Percentiles rank a stretch among this genome's conserved stretches.
Evolutionary conservation across 1,284 basidiomycete species (phyloP).

Genomic region (Papiliotrema laurentii): DNA sequence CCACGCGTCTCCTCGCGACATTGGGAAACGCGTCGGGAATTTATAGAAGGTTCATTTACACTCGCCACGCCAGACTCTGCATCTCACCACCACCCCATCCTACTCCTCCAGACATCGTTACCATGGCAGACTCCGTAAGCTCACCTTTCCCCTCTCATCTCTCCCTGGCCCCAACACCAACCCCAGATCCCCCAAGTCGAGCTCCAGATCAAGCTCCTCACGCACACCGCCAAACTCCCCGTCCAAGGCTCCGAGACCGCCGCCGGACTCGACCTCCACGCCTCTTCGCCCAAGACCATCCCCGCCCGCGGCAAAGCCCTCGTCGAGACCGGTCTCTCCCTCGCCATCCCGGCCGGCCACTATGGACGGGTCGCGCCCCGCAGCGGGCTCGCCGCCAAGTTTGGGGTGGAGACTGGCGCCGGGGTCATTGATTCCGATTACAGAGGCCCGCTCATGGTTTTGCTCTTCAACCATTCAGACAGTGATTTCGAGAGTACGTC

Average conservation of each 20-base stretch:
- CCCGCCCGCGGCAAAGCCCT: constrained; percentile 84
- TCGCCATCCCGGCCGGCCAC: constrained; percentile 86
- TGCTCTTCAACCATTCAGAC: constrained; percentile 89
- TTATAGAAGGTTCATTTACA: neutral
- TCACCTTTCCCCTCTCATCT: neutral
- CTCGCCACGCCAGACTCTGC: neutral
- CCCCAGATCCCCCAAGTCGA: constrained; percentile 7
- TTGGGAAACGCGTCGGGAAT: neutral
- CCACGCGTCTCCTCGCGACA: too few species aligned
- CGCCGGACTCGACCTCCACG: constrained; percentile 93
- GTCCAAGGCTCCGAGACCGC: constrained; percentile 79
- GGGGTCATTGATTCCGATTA: constrained; percentile 97
- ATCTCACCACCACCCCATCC: neutral
- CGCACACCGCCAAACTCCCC: constrained; percentile 75
- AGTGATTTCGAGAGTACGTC: constrained; percentile 75
- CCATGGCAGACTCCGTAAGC: neutral
- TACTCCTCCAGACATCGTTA: neutral
- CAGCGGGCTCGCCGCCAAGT: constrained; percentile 89
- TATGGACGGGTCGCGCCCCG: constrained; percentile 95
- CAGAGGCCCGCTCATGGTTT: constrained; percentile 84
- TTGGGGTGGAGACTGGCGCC: constrained; percentile 94
- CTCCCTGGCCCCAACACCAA: neutral
- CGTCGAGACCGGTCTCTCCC: constrained; percentile 81
- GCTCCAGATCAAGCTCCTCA: constrained; percentile 85
- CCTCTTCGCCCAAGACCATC: constrained; percentile 71